A percentile compares a stretch with the other conserved stretches of the same genome.
Evolutionary conservation across 1,284 basidiomycete genomes (phyloP).

Genomic region (Pterulicium gracile): DNA sequence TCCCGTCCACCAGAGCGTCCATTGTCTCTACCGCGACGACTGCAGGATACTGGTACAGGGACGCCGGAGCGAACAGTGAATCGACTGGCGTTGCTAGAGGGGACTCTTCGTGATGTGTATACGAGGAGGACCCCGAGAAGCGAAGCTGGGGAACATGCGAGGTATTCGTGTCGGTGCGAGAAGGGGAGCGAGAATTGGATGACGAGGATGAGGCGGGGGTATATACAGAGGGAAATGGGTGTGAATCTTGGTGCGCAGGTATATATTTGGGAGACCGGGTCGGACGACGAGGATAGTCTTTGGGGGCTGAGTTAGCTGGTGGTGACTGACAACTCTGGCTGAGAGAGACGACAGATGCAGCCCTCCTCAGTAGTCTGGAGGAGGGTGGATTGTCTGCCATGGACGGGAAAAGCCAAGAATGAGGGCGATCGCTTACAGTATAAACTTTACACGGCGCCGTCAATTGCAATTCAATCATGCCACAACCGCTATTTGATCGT

Average conservation of each 20-base stretch:
- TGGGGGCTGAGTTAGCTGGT: neutral
- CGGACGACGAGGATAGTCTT: neutral
- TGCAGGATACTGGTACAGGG: conserved; percentile 64
- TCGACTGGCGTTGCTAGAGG: conserved; percentile 61
- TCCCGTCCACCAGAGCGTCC: conserved; percentile 77
- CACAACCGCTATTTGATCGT: no score
- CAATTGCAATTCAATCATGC: no score
- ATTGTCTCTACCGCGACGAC: conserved; percentile 69
- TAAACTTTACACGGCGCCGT: no score
- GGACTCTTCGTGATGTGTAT: conserved; percentile 45
- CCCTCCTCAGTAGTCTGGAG: no score
- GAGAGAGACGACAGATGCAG: neutral
- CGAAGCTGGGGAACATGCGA: conserved; percentile 35
- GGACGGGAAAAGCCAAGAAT: no score
- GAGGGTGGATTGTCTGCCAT: no score
- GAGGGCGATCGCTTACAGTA: no score
- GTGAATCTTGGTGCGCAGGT: conserved; percentile 13
- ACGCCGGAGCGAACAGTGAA: conserved; percentile 33
- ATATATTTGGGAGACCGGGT: no score
- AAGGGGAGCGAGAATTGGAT: conserved; percentile 37
- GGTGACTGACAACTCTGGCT: neutral
- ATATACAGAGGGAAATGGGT: conserved; percentile 15
- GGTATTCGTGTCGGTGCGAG: conserved; percentile 20
- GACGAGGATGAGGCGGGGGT: conserved; percentile 42
- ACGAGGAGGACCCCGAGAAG: conserved; percentile 51